Base-by-base conservation (phyloP, 1,284 basidiomycete genomes). In the Sparassis latifolia region DNA sequence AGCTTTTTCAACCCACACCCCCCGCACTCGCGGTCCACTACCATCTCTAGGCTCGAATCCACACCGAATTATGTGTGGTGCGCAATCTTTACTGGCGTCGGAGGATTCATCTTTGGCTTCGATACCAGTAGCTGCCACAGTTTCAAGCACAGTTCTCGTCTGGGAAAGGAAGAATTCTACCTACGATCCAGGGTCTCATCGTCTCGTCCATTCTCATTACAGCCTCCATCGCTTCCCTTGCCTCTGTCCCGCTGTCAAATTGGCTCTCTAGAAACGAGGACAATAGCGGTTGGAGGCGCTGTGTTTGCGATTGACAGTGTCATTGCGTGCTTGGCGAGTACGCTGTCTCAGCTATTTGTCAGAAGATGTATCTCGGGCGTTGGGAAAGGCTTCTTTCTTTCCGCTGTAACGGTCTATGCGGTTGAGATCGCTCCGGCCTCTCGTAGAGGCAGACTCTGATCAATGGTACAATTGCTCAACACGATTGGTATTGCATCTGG, bases 331-430 rank as follows among this genome's bases (percentile, higher is more conserved):
- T 66, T 64, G 44, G 63, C 65, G 47, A 59, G 58, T 37, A 59
- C 51, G 28, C 63, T 71, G 35, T 58, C 67, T 39, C 60, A 69
- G 52, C 61, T 79, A 33, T 69, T 79, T 37, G 64, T 73, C 28
- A 78, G 75, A 3, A 65, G 78, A 29, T 69, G 73, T 30, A 60
- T 79, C 32, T 70, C 76, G 2, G 78, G 77, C 0, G 55, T 73
- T 1, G 77, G 74, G 10, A 71, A 78, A 55, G 77, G 76, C 2
- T 59, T 78, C 12, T 76, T 76, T 57, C 64, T 77, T 44, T 73
- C 71, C 1, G 68, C 70, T 4, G 69, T 76, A 48, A 78, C 74
- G 1, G 73, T 74, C 41, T 77, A 76, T 53, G 62, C 69, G 2
- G 66, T 69, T 48, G 74, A 78, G 56, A 72, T 75, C 30, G 69